These are phyloP conservation scores for Vigna nakashimae DNA, from an alignment of 306 rosid species.

Conservation along the genomic window DNA sequence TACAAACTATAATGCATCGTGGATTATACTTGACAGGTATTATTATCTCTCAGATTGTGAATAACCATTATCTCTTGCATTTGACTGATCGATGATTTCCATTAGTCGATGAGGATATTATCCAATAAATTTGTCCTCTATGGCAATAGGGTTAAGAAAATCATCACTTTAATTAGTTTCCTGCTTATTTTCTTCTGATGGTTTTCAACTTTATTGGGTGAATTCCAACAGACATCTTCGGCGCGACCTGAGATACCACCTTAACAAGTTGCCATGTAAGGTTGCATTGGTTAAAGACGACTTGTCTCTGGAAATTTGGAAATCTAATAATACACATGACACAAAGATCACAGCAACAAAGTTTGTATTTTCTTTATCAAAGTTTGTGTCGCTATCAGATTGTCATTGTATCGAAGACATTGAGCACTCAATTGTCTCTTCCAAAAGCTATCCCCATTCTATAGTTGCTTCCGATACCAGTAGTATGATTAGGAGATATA, in stretches of 20 bases:
- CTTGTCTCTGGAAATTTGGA: constrained; percentile 55
- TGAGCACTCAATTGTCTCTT: constrained; percentile 52
- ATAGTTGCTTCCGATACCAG: constrained; percentile 48
- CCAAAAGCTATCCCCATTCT: constrained; percentile 43
- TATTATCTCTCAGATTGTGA: constrained; percentile 5
- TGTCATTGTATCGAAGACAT: constrained; percentile 40
- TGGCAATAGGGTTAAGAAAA: neutral
- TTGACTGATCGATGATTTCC: neutral
- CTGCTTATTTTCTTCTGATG: neutral
- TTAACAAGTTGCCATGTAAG: constrained; percentile 70
- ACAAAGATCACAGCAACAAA: constrained; percentile 50
- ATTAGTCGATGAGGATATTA: neutral
- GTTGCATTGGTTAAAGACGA: constrained; percentile 66
- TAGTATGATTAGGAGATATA: constrained; percentile 37
- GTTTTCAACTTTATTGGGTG: constrained; percentile 31
- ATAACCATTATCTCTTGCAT: constrained; percentile 16
- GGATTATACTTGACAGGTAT: constrained; percentile 88
- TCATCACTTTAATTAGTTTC: neutral
- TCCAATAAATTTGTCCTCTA: neutral
- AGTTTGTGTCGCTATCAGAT: constrained; percentile 53
- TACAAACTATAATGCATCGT: constrained; percentile 57
- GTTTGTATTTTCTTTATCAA: constrained; percentile 56
- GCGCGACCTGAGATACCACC: constrained; percentile 63
- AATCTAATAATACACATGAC: constrained; percentile 44
- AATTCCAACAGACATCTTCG: constrained; percentile 61